A percentile compares a stretch with the other conserved stretches of the same genome.
These are phyloP conservation scores for Mariannaea elegans DNA, from an alignment of 2,329 filamentous ascomycete species.

Conservation along the genomic window DNA sequence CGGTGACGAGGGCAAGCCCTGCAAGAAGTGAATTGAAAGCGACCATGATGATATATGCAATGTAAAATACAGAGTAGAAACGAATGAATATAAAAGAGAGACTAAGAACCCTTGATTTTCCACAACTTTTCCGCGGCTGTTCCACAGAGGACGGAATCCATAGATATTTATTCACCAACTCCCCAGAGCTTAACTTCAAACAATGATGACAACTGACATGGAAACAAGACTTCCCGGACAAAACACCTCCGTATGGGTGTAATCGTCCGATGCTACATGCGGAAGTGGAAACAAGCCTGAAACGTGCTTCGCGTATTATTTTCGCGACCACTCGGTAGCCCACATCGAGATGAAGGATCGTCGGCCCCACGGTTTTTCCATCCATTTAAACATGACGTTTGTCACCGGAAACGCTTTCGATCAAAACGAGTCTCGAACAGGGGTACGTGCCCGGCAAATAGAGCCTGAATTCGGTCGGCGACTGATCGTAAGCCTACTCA, in stretches of 20 bases:
- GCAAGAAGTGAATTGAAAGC: slow-evolving; percentile 37
- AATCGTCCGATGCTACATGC: slow-evolving; percentile 17
- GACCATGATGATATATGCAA: slow-evolving; percentile 29
- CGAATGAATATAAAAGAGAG: not conserved
- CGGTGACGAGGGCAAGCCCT: slow-evolving; percentile 36
- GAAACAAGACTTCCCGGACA: not conserved
- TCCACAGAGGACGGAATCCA: not conserved
- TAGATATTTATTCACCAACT: not conserved
- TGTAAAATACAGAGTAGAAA: not conserved
- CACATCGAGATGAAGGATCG: slow-evolving; percentile 32
- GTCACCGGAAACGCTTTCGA: not conserved
- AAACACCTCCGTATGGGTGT: not conserved
- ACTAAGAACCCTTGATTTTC: not conserved
- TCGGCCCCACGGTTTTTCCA: slow-evolving; percentile 32
- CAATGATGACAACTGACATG: slow-evolving; percentile 4
- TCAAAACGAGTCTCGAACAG: not conserved
- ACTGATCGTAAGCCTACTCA: no score
- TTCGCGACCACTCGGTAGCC: slow-evolving; percentile 11
- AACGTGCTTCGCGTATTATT: slow-evolving; percentile 25
- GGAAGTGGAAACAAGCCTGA: slow-evolving; percentile 30
- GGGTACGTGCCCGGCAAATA: no score
- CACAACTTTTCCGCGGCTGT: not conserved
- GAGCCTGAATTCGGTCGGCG: no score
- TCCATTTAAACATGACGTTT: slow-evolving; percentile 26
- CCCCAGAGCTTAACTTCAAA: not conserved